Evolutionary conservation across 345 rosid genomes (phyloP).

Genomic region (Firmiana major): DNA sequence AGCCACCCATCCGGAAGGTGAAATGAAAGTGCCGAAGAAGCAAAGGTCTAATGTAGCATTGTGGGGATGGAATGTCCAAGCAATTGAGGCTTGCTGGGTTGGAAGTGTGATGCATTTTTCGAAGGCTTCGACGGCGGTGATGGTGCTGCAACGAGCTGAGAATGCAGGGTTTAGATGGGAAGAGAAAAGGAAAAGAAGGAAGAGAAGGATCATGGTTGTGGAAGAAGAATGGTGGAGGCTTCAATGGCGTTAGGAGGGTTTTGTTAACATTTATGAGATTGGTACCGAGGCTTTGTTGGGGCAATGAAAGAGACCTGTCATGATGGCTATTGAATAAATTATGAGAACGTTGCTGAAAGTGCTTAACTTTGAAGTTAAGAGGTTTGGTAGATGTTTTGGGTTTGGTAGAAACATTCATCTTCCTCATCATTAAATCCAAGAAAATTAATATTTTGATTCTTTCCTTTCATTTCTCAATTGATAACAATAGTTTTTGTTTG

Average conservation of each 20-base stretch:
- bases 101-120: conserved; percentile 78
- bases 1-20: conserved; percentile 99
- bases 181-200: conserved; percentile 27
- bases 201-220: conserved; percentile 20
- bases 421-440: too few species aligned
- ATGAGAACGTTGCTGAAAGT: neutral
- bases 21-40: conserved; percentile 88
- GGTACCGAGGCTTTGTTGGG: neutral
- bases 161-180: conserved; percentile 22
- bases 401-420: neutral
- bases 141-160: conserved; percentile 60
- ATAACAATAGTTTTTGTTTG: neutral
- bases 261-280: conserved; percentile 8
- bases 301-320: neutral
- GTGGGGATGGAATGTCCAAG: conserved; percentile 85
- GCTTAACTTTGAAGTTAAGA: conserved; percentile 13
- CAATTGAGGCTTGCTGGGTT: conserved; percentile 90
- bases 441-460: neutral
- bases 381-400: neutral
- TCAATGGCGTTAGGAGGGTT: neutral
- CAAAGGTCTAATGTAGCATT: conserved; percentile 77
- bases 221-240: neutral
- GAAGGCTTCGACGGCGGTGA: conserved; percentile 50
- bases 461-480: neutral
- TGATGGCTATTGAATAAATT: neutral